A percentile compares a stretch with the other conserved stretches of the same genome.
These are phyloP conservation scores for Pleurozium schreberi DNA, from an alignment of 225 moss, liverwort and hornwort genomes.

Conservation along the genomic window DNA sequence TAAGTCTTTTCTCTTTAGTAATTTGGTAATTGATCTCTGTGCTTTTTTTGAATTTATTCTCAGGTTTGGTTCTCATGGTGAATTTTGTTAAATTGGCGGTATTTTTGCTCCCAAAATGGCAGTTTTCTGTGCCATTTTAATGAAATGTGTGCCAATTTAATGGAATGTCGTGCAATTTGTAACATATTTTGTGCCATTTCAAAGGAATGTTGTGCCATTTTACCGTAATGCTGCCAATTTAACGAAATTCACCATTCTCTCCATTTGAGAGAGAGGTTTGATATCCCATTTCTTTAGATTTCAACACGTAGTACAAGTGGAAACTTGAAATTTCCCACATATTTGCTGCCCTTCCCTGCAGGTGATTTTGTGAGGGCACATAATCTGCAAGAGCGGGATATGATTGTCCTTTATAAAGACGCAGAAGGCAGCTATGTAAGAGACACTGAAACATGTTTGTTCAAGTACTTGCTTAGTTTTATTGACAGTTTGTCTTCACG, in stretches of 20 bases:
- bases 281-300: too few species aligned
- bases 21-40: not conserved
- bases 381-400: conserved; percentile 17
- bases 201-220: too few species aligned
- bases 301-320: not conserved
- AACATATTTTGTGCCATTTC: too few species aligned
- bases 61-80: not conserved
- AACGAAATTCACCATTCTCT: too few species aligned
- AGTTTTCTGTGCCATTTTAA: too few species aligned
- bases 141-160: too few species aligned
- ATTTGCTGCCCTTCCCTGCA: not conserved
- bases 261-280: not conserved
- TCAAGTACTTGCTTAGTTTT: not conserved
- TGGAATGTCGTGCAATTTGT: too few species aligned
- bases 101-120: too few species aligned
- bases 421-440: conserved; percentile 13
- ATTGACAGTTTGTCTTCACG: not conserved
- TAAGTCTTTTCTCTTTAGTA: not conserved
- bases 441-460: not conserved
- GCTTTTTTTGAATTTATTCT: not conserved
- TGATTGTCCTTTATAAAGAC: conserved; percentile 11
- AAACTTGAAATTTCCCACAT: not conserved
- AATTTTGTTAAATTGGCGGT: too few species aligned
- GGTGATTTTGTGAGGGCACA: conserved; percentile 21
- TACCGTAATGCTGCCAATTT: too few species aligned